Conservation (phyloP, 352 stramenopile species). For the Salisapilia sapeloensis region DNA sequence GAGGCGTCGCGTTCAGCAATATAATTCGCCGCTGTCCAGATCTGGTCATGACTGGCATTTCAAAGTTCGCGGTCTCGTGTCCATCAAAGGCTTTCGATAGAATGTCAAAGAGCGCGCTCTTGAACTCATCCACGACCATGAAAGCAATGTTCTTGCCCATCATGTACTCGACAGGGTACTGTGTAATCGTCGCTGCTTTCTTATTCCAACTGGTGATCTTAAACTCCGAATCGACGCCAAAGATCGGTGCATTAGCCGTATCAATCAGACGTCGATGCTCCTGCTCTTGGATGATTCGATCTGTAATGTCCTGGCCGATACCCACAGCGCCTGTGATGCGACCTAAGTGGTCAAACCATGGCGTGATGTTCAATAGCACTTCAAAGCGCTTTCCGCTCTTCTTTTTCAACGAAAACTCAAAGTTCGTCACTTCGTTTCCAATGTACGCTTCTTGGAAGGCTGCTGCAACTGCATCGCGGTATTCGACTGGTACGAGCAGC, state of each 20-base stretch:
- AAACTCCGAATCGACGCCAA: slow-evolving; percentile 39
- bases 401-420: slow-evolving; percentile 41
- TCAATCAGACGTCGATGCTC: slow-evolving; percentile 49
- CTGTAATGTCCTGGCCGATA: slow-evolving; percentile 40
- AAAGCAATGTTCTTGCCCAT: slow-evolving; percentile 35
- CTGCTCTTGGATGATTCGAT: slow-evolving; percentile 43
- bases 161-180: slow-evolving; percentile 72
- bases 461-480: slow-evolving; percentile 15
- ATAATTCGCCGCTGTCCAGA: slow-evolving; percentile 26
- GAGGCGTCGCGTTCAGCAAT: slow-evolving; percentile 36
- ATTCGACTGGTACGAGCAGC: slow-evolving; percentile 42
- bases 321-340: slow-evolving; percentile 30
- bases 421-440: slow-evolving; percentile 32
- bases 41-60: slow-evolving; percentile 58
- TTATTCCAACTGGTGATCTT: slow-evolving; percentile 81
- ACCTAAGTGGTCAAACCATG: slow-evolving; percentile 24
- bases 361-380: slow-evolving; percentile 28
- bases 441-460: slow-evolving; percentile 32
- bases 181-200: slow-evolving; percentile 60
- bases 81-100: slow-evolving; percentile 33
- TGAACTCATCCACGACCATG: slow-evolving; percentile 43
- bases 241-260: slow-evolving; percentile 49
- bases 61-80: slow-evolving; percentile 48
- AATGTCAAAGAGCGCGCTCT: slow-evolving; percentile 30
- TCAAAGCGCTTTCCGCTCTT: slow-evolving; percentile 31